Conservation (phyloP, 345 rosid species). For the Eucalyptus polybractea region DNA sequence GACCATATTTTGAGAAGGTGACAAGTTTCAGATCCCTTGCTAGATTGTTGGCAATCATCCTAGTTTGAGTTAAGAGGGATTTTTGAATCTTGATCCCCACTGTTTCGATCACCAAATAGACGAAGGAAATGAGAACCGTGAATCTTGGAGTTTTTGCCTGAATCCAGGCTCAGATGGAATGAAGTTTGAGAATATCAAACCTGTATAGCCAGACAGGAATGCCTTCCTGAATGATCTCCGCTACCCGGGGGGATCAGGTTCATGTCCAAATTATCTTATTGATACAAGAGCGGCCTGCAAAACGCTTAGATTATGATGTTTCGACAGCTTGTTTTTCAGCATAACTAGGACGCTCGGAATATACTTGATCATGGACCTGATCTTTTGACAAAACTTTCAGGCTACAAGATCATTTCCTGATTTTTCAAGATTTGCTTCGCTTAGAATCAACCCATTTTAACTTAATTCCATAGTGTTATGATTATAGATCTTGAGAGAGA, state of each 20-base stretch:
- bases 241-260: conserved; percentile 5
- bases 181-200: not conserved
- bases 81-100: conserved; percentile 25
- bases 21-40: conserved; percentile 16
- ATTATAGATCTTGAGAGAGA: not conserved
- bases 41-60: conserved; percentile 17
- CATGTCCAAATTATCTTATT: conserved; percentile 3
- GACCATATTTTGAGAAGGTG: not conserved
- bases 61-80: conserved; percentile 16
- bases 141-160: not conserved
- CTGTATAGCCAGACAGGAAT: conserved; percentile 17
- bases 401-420: not conserved
- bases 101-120: not conserved
- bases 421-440: not conserved
- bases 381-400: not conserved
- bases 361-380: not conserved
- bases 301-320: not conserved
- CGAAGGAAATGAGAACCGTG: not conserved
- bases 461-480: not conserved
- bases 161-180: not conserved
- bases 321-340: not conserved
- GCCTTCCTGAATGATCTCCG: conserved; percentile 5
- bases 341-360: not conserved
- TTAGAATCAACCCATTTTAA: too few relatives aligned
- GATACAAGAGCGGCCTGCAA: conserved; percentile 20